Conservation (phyloP, 192 early-diverging fungal species). For the Coemansia sp. region DNA sequence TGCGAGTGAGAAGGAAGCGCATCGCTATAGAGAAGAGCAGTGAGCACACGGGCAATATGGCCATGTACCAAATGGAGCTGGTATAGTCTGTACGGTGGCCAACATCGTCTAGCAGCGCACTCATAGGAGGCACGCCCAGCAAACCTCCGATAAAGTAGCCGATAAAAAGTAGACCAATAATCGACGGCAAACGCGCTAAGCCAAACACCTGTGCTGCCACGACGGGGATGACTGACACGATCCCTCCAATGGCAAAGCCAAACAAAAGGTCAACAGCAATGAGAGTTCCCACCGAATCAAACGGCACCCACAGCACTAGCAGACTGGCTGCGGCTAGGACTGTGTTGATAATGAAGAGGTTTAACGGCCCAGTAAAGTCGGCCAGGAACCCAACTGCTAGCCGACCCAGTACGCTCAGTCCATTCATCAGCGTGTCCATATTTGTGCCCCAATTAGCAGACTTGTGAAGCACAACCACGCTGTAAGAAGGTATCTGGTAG, state of each 20-base stretch:
- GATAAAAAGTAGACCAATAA: conserved; percentile 50
- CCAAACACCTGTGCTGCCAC: conserved; percentile 52
- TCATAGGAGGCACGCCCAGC: conserved; percentile 51
- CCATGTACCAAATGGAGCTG: conserved; percentile 54
- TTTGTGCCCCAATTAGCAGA: conserved; percentile 52
- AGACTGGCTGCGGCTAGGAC: conserved; percentile 32
- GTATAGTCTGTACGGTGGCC: conserved; percentile 51
- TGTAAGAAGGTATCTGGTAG: conserved; percentile 53
- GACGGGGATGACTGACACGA: conserved; percentile 52
- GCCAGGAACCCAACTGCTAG: conserved; percentile 44
- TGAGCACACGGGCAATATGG: conserved; percentile 43
- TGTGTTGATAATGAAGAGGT: conserved; percentile 40
- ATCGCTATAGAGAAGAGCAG: conserved; percentile 37
- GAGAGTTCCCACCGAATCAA: conserved; percentile 33
- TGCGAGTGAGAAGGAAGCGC: conserved; percentile 40
- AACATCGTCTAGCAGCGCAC: conserved; percentile 48
- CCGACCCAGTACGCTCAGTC: conserved; percentile 46
- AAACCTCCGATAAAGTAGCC: conserved; percentile 51
- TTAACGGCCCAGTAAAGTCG: conserved; percentile 43
- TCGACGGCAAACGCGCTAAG: conserved; percentile 45
- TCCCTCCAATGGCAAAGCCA: conserved; percentile 52
- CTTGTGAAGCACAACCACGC: conserved; percentile 51
- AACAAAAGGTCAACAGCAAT: conserved; percentile 40
- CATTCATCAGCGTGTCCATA: conserved; percentile 58
- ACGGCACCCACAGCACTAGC: conserved; percentile 53